Evolutionary conservation across 441 rosid genomes (phyloP).

Genomic region (Pelargonium citronellum): DNA sequence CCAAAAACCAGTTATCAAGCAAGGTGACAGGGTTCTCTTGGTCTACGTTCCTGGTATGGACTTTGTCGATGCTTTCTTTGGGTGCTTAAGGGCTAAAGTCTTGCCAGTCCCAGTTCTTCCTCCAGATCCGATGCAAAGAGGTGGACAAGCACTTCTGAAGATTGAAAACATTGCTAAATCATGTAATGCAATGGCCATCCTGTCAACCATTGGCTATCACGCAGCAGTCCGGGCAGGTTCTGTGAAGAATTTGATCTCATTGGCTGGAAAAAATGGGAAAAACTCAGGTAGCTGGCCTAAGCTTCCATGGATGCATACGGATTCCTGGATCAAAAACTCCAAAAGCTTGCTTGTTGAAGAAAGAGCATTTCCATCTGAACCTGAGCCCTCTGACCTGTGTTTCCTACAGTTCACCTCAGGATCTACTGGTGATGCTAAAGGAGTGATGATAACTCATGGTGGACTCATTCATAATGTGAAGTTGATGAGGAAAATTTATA

Average conservation of each 20-base stretch:
- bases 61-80: slow-evolving; percentile 62
- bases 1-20: slow-evolving; percentile 47
- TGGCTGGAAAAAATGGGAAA: slow-evolving; percentile 35
- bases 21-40: slow-evolving; percentile 56
- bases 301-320: slow-evolving; percentile 65
- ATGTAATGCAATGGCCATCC: slow-evolving; percentile 48
- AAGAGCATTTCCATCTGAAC: slow-evolving; percentile 23
- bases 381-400: slow-evolving; percentile 45
- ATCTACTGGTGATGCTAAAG: slow-evolving; percentile 73
- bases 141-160: slow-evolving; percentile 68
- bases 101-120: slow-evolving; percentile 72
- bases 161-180: slow-evolving; percentile 59
- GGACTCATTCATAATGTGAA: slow-evolving; percentile 66
- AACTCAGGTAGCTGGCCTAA: slow-evolving; percentile 48
- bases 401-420: slow-evolving; percentile 74
- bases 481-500: slow-evolving; percentile 48
- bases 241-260: slow-evolving; percentile 45
- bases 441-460: slow-evolving; percentile 63
- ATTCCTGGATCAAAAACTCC: slow-evolving; percentile 53
- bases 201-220: slow-evolving; percentile 51
- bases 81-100: slow-evolving; percentile 57
- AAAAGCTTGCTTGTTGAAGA: slow-evolving; percentile 20
- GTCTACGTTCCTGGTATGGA: slow-evolving; percentile 65
- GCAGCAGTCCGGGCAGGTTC: slow-evolving; percentile 56
- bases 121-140: slow-evolving; percentile 65